Percentiles rank a stretch among this genome's conserved stretches.
These are phyloP conservation scores for Tetracladium maxilliforme DNA, from an alignment of 2,329 filamentous ascomycete genomes.

Conservation along the genomic window DNA sequence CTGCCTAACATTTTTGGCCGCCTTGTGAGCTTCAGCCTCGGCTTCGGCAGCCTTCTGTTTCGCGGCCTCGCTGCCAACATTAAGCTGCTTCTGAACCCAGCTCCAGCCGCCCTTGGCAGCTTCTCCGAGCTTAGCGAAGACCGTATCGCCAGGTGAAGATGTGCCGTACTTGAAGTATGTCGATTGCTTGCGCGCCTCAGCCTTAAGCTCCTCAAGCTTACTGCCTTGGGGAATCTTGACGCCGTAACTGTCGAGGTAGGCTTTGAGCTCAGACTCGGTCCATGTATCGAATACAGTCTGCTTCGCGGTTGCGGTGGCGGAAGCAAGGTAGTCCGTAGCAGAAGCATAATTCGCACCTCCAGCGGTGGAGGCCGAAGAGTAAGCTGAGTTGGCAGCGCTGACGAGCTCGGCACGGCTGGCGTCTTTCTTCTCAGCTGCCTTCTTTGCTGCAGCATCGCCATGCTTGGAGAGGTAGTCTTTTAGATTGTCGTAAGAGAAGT, in stretches of 20 bases:
- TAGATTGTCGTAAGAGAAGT: conserved; percentile 57
- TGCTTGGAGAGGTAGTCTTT: conserved; percentile 39
- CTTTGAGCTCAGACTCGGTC: conserved; percentile 55
- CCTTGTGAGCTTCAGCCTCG: conserved; percentile 18
- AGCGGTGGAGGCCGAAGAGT: conserved; percentile 40
- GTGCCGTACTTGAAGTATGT: conserved; percentile 70
- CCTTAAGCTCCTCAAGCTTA: conserved; percentile 48
- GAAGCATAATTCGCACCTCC: conserved; percentile 47
- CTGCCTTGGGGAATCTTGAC: conserved; percentile 23
- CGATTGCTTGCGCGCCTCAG: conserved; percentile 55
- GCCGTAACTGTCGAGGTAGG: conserved; percentile 68
- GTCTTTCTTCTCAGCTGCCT: conserved; percentile 45
- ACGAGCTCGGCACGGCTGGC: conserved; percentile 61
- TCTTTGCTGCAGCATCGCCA: conserved; percentile 38
- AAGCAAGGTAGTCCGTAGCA: conserved; percentile 54
- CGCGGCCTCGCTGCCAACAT: conserved; percentile 28
- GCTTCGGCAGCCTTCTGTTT: conserved; percentile 19
- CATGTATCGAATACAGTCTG: conserved; percentile 55
- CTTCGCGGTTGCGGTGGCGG: conserved; percentile 52
- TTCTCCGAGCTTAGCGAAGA: conserved; percentile 48
- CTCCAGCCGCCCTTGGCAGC: conserved; percentile 10
- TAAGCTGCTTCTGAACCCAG: conserved; percentile 31
- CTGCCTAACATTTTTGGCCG: conserved; percentile 14
- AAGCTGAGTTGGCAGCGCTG: conserved; percentile 45
- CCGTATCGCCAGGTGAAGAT: conserved; percentile 45